phyloP scores from a whole-genome alignment of 228 moss, liverwort and hornwort genomes.

The Sphagnum magellanicum region DNA sequence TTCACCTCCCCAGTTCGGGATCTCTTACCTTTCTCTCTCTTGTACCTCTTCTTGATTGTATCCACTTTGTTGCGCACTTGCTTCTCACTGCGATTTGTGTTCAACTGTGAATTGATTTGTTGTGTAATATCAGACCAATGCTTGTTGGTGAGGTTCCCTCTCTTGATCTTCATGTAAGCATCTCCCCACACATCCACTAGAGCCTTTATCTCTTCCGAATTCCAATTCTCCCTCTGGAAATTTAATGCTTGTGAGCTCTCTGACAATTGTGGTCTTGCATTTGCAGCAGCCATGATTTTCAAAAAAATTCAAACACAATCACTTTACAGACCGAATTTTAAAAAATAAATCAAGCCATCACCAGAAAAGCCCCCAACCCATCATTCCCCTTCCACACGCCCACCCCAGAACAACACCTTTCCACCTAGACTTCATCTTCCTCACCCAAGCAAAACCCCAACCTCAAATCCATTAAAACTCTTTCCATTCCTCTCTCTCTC shows the following conservation, averaged over 20 bases:
- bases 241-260: slow-evolving; percentile 28
- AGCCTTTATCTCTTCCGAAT: slow-evolving; percentile 49
- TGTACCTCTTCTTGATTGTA: slow-evolving; percentile 57
- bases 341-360: no score
- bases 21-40: slow-evolving; percentile 46
- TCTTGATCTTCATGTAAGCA: slow-evolving; percentile 50
- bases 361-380: no score
- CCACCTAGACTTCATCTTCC: no score
- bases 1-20: slow-evolving; percentile 35
- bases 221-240: slow-evolving; percentile 51
- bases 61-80: slow-evolving; percentile 67
- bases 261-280: no score
- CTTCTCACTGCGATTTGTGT: slow-evolving; percentile 54
- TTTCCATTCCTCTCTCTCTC: no score
- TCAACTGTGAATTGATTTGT: slow-evolving; percentile 32
- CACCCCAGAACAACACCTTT: no score
- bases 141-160: slow-evolving; percentile 59
- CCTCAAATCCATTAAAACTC: no score
- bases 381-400: no score
- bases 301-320: no score
- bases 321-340: no score
- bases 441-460: no score
- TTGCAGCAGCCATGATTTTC: no score
- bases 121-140: slow-evolving; percentile 56
- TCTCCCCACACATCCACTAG: slow-evolving; percentile 54